phyloP scores from a whole-genome alignment of 257 asterid species.

The Solanum bukasovii region DNA sequence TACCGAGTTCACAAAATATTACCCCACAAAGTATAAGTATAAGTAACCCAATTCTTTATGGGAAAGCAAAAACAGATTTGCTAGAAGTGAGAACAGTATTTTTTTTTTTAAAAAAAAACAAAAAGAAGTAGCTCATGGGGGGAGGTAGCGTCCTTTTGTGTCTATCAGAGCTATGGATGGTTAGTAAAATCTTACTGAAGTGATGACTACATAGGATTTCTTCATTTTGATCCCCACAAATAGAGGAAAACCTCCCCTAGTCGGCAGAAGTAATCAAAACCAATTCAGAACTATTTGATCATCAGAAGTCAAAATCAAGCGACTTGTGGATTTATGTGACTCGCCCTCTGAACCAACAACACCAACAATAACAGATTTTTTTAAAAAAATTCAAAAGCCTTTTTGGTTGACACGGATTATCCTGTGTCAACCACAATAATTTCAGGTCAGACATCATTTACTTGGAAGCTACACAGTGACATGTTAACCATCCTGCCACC shows the following conservation, averaged over 20 bases:
- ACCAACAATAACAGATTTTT: neutral
- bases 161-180: neutral
- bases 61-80: neutral
- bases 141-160: neutral
- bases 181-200: neutral
- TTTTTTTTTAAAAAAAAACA: neutral
- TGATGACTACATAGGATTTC: neutral
- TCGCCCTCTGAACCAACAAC: neutral
- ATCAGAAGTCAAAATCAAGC: neutral
- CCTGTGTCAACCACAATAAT: neutral
- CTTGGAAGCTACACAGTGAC: neutral
- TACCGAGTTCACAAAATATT: neutral
- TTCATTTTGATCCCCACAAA: neutral
- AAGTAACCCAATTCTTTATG: neutral
- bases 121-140: neutral
- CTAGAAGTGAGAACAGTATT: neutral
- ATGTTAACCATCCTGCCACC: neutral
- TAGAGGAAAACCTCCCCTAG: neutral
- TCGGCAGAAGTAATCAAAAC: neutral
- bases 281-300: neutral
- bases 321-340: neutral
- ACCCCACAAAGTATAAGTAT: neutral
- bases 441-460: neutral
- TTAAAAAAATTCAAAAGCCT: neutral
- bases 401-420: neutral